phyloP scores from a whole-genome alignment of 306 rosid species.

The Cicer chorassanicum region DNA sequence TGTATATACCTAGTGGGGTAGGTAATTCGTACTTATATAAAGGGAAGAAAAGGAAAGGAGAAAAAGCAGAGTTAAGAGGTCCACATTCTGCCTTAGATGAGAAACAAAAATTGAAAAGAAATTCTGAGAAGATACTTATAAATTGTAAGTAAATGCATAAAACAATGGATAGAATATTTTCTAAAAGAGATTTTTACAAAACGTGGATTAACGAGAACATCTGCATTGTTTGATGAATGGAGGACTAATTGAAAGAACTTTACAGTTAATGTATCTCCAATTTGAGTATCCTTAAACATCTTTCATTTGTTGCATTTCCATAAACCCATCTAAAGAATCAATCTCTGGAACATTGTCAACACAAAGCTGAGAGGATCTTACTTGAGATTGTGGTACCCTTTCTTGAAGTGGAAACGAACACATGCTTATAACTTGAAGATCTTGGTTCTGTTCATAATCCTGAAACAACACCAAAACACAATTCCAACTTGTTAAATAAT shows the following conservation, averaged over 20 bases:
- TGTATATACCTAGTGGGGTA: not conserved
- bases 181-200: constrained; percentile 11
- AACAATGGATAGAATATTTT: not conserved
- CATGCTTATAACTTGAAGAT: constrained; percentile 15
- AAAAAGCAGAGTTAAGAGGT: not conserved
- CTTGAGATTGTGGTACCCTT: constrained; percentile 42
- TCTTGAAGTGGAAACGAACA: constrained; percentile 13
- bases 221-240: constrained; percentile 41
- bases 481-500: not conserved
- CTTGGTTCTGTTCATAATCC: constrained; percentile 45
- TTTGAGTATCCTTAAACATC: constrained; percentile 28
- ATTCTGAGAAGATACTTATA: not conserved
- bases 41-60: not conserved
- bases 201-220: constrained; percentile 5
- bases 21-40: not conserved
- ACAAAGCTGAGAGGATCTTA: constrained; percentile 28
- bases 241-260: constrained; percentile 43
- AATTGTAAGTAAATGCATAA: not conserved
- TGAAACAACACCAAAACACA: constrained; percentile 39
- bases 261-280: constrained; percentile 34
- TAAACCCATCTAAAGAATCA: constrained; percentile 27
- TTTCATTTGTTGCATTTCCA: constrained; percentile 34
- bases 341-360: constrained; percentile 8
- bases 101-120: not conserved
- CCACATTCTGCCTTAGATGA: not conserved